Evolutionary conservation across 1,284 basidiomycete species (phyloP).

Genomic region (Trametes hirsuta): DNA sequence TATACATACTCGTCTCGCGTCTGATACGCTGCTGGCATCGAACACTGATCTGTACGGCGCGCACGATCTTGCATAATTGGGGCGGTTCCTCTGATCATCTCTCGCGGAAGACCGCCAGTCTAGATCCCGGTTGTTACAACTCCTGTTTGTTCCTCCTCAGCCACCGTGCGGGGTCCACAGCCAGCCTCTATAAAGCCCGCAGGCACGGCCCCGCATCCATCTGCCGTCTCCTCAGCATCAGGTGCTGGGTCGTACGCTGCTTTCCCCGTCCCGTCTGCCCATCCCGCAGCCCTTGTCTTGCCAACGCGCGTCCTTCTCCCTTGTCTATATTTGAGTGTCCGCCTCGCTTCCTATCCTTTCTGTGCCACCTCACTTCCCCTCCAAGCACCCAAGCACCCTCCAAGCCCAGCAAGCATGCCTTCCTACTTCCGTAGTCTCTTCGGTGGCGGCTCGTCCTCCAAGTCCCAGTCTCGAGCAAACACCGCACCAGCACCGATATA

Average conservation of each 20-base stretch:
- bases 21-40: constrained; percentile 24
- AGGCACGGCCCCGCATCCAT: constrained; percentile 15
- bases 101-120: constrained; percentile 26
- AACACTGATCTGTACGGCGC: constrained; percentile 21
- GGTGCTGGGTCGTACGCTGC: constrained; percentile 15
- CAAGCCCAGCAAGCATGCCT: constrained; percentile 33
- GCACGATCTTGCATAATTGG: constrained; percentile 27
- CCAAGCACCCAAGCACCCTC: neutral
- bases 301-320: constrained; percentile 14
- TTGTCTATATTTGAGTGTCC: constrained; percentile 19
- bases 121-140: constrained; percentile 26
- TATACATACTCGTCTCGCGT: constrained; percentile 17
- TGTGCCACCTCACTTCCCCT: constrained; percentile 15
- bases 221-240: constrained; percentile 24
- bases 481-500: constrained; percentile 32
- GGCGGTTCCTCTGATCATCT: constrained; percentile 27
- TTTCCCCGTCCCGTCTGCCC: constrained; percentile 5
- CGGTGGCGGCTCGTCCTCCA: constrained; percentile 31
- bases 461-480: constrained; percentile 34
- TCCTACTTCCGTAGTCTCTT: constrained; percentile 43
- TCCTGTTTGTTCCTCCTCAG: constrained; percentile 10
- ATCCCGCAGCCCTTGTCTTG: neutral
- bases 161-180: constrained; percentile 14
- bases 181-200: constrained; percentile 18
- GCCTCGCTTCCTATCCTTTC: constrained; percentile 7